phyloP scores from a whole-genome alignment of 257 asterid genomes.

The Eucommia ulmoides region DNA sequence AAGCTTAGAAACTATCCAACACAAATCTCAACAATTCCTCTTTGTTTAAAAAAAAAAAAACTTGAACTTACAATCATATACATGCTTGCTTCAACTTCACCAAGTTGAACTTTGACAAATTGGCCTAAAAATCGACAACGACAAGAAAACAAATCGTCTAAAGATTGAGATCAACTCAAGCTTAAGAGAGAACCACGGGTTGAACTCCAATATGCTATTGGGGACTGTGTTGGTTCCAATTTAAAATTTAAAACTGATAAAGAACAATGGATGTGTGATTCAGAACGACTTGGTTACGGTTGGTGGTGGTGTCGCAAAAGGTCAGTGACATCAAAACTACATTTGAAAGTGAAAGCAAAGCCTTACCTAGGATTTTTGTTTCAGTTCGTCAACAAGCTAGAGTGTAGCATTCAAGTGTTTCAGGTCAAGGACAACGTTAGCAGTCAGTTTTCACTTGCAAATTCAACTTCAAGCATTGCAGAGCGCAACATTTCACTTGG shows the following conservation, averaged over 20 bases:
- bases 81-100: slow-evolving; percentile 50
- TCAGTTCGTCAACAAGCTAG: slow-evolving; percentile 84
- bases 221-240: slow-evolving; percentile 45
- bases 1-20: slow-evolving; percentile 50
- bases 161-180: slow-evolving; percentile 47
- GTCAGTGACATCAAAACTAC: slow-evolving; percentile 20
- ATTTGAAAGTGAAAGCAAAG: slow-evolving; percentile 63
- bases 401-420: slow-evolving; percentile 93
- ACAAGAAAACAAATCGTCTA: slow-evolving; percentile 14
- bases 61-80: slow-evolving; percentile 35
- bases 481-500: slow-evolving; percentile 47
- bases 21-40: slow-evolving; percentile 37
- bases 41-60: slow-evolving; percentile 21
- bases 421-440: slow-evolving; percentile 85
- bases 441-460: slow-evolving; percentile 95
- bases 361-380: slow-evolving; percentile 93
- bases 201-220: slow-evolving; percentile 33
- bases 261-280: slow-evolving; percentile 21
- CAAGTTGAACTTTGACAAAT: slow-evolving; percentile 44
- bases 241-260: slow-evolving; percentile 49
- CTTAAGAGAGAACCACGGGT: slow-evolving; percentile 17
- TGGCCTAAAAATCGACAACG: slow-evolving; percentile 23
- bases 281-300: slow-evolving; percentile 73
- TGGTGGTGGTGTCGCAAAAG: slow-evolving; percentile 12
- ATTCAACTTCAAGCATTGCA: slow-evolving; percentile 60